Percentiles rank a stretch among this genome's conserved stretches.
Conservation (phyloP, 2,329 filamentous ascomycete species). For the Byssochlamys sp. region DNA sequence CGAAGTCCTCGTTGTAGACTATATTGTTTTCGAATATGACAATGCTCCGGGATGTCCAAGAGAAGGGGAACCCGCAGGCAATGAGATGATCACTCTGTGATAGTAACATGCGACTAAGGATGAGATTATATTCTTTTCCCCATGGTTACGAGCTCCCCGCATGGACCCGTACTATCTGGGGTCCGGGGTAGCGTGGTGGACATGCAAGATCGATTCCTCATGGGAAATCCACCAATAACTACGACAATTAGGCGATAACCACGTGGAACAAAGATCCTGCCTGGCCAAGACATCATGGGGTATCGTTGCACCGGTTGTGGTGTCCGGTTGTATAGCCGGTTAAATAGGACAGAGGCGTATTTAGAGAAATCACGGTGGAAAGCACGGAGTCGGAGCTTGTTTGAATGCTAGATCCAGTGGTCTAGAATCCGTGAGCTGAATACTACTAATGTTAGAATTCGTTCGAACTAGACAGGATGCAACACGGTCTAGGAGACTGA, state of each 20-base stretch:
- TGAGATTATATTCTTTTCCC: background rate
- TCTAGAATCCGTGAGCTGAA: background rate
- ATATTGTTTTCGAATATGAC: background rate
- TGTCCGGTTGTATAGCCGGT: background rate
- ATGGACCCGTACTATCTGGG: background rate
- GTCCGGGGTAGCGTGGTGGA: background rate
- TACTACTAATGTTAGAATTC: background rate
- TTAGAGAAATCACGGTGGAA: background rate
- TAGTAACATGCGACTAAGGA: background rate
- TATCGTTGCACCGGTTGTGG: background rate
- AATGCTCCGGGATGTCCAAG: background rate
- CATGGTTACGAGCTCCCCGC: background rate
- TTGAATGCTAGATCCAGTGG: background rate
- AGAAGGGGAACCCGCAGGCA: background rate
- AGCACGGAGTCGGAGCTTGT: background rate
- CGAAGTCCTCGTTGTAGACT: background rate
- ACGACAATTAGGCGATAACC: background rate
- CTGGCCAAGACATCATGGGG: background rate
- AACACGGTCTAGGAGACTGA: background rate
- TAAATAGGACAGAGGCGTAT: background rate
- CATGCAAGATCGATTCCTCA: background rate
- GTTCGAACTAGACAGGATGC: background rate
- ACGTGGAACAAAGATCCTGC: background rate
- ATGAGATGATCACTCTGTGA: background rate
- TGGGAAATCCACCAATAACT: background rate